These are phyloP conservation scores for Neurospora sp. DNA, from an alignment of 495 filamentous ascomycete genomes.

Conservation along the genomic window DNA sequence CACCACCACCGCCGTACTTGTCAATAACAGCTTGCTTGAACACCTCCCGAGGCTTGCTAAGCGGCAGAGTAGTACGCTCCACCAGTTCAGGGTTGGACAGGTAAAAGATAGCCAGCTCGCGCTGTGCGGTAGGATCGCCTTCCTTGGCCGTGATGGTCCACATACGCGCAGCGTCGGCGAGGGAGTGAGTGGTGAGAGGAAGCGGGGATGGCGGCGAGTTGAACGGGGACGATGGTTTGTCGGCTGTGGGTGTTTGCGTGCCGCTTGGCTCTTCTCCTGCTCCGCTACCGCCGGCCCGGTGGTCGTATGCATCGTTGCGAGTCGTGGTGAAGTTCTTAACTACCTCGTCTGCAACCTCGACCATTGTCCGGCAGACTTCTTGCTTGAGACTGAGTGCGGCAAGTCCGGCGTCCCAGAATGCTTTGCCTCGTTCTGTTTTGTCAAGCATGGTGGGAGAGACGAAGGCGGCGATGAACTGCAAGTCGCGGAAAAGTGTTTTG, in stretches of 20 bases:
- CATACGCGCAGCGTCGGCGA: conserved; percentile 82
- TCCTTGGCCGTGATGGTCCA: conserved; percentile 94
- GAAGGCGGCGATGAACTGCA: conserved; percentile 92
- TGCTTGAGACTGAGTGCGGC: conserved; percentile 84
- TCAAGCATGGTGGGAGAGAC: conserved; percentile 73
- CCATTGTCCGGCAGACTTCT: conserved; percentile 80
- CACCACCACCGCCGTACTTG: conserved; percentile 42
- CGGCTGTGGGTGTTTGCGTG: conserved; percentile 6
- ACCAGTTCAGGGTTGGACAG: conserved; percentile 86
- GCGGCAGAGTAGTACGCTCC: conserved; percentile 70
- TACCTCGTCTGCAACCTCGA: conserved; percentile 74
- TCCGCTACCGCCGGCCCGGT: conserved; percentile 15
- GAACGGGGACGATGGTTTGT: conserved; percentile 11
- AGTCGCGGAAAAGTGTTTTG: conserved; percentile 84
- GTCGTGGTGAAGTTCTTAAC: conserved; percentile 46
- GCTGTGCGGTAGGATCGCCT: conserved; percentile 82
- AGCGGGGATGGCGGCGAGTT: conserved; percentile 29
- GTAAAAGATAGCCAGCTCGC: conserved; percentile 90
- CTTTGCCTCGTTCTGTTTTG: conserved; percentile 77
- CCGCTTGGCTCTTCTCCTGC: conserved; percentile 8
- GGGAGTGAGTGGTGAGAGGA: conserved; percentile 44
- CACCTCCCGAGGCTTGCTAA: conserved; percentile 77
- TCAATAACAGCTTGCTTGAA: conserved; percentile 88
- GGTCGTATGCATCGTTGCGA: conserved; percentile 17
- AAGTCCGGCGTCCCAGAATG: conserved; percentile 88